Base-by-base conservation (phyloP, 306 rosid species). In the Pterocarpus santalinus region DNA sequence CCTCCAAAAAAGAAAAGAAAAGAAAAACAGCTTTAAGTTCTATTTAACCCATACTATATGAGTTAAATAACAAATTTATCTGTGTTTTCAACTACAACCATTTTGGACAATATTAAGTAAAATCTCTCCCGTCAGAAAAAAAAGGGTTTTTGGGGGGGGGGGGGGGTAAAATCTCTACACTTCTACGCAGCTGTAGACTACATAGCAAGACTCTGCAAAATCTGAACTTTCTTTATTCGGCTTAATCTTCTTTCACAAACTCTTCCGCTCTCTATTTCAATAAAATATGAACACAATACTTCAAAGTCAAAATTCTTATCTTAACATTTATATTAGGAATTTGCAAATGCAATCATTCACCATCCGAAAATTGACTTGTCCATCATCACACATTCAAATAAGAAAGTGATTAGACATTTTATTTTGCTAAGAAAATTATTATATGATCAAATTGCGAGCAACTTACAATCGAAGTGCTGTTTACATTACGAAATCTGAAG, bases 281-380 rank as follows among this genome's bases (percentile, higher is more conserved):
- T 64, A 64, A 76, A 64, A 43, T 74, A 33, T 73, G 63, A 44
- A 35, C 53, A 0, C 28, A 5, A 34, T 14, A 14, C 75, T 57
- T 46, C 63, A 34, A 65, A 65, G 87, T 83, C 72, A 53, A 83
- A 65, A 66, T 49, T 55, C 17, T 66, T 65, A 52, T 46, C 72
- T 28, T 58, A 10, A 46, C 33, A 63, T 5, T 34, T 15, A 43
- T 30, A 57, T 43, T 2, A 64, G 7, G 30, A 58, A 76, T 36
- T 44, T 10, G 28, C 65, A 69, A 56, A 56, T 56, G 62, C 4
- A 46, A 12, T 46, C 39, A 63, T 34, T 76, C 65, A 51, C 22
- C 80, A 64, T 64, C 73, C 70, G 28, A 78, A 76, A 69, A 32
- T 69, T 69, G 82, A 61, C 52, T 82, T 70, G 51, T 69, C 52